Conservation (phyloP, 345 rosid species). For the Arabidopsis thaliana region TAIR10.1 NC_003074.8:5011001-5011500, state of each 20-base stretch:
- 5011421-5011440: constrained; percentile 27
- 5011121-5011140: constrained; percentile 36
- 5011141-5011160: constrained; percentile 43
- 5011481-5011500: constrained; percentile 52
- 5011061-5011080: not conserved
- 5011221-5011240: not conserved
- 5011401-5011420: not conserved
- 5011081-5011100: constrained; percentile 4
- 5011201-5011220: constrained; percentile 6
- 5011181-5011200: constrained; percentile 7
- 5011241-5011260: not conserved
- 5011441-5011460: constrained; percentile 19
- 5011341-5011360: constrained; percentile 73
- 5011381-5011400: not conserved
- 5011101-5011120: constrained; percentile 28
- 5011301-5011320: constrained; percentile 50
- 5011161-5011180: constrained; percentile 61
- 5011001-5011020: constrained; percentile 45
- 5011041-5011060: not conserved
- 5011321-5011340: constrained; percentile 60
- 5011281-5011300: constrained; percentile 34
- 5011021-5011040: not conserved
- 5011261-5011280: constrained; percentile 30
- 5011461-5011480: constrained; percentile 17
- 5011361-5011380: constrained; percentile 44